Conservation (phyloP, 208 protist genomes). For the Wallacemonas sp. region DNA sequence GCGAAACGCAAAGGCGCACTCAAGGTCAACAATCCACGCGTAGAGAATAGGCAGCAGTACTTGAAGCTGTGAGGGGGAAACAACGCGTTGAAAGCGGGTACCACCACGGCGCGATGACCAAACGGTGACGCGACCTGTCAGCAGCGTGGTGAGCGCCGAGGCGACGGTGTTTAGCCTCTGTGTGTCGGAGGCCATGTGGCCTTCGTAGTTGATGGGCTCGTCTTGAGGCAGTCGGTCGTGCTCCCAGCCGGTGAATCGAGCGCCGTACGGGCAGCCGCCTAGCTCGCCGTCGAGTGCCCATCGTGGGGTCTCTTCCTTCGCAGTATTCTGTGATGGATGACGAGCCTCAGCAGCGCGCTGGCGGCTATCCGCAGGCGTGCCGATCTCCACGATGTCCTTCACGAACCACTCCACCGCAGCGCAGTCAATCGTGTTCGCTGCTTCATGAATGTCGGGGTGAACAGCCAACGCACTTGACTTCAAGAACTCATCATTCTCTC, state of each 20-base stretch:
- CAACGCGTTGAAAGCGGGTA: not conserved
- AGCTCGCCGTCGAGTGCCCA: slow-evolving; percentile 9
- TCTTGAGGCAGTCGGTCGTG: not conserved
- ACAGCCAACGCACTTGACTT: not conserved
- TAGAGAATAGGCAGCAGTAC: slow-evolving; percentile 62
- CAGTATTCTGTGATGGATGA: no score
- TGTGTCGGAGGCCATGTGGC: not conserved
- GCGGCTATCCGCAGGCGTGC: slow-evolving; percentile 28
- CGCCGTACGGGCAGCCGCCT: not conserved
- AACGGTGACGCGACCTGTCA: not conserved
- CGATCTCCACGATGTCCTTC: slow-evolving; percentile 17
- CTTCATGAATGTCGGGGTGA: slow-evolving; percentile 21
- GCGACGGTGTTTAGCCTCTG: not conserved
- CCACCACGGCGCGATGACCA: no score
- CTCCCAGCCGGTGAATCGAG: not conserved
- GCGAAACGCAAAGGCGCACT: slow-evolving; percentile 35
- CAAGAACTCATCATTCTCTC: not conserved
- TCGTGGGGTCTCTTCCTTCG: not conserved
- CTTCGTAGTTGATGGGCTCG: not conserved
- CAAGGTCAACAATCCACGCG: slow-evolving; percentile 58
- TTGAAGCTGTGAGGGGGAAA: slow-evolving; percentile 43
- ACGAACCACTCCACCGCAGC: slow-evolving; percentile 16
- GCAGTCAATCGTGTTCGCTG: slow-evolving; percentile 27
- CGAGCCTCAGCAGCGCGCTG: not conserved
- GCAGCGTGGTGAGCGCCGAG: not conserved